Evolutionary conservation across 805 yeast genomes (phyloP).

Genomic region (Spathaspora sp.): DNA sequence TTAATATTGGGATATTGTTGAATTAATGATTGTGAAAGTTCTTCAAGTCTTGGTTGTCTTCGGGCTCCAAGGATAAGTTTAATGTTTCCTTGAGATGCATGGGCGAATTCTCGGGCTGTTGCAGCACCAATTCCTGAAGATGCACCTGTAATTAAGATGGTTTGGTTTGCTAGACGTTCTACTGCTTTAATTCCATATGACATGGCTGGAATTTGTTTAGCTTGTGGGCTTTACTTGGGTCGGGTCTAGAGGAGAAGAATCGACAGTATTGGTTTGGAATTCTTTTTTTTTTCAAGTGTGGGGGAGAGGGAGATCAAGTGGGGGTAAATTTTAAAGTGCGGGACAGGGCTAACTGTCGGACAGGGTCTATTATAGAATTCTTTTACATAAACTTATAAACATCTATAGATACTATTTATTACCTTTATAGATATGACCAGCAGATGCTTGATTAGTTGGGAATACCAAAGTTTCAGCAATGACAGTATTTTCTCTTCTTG

Average conservation of each 20-base stretch:
- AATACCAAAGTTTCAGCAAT: conserved; percentile 80
- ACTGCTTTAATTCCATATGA: conserved; percentile 36
- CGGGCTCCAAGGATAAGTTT: conserved; percentile 37
- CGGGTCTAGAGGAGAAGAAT: not conserved
- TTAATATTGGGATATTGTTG: conserved; percentile 21
- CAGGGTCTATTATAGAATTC: not conserved
- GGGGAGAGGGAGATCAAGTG: not conserved
- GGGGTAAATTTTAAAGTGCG: not conserved
- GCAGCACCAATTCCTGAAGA: conserved; percentile 44
- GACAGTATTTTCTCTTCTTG: conserved; percentile 70
- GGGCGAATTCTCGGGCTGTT: conserved; percentile 36
- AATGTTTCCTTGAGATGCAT: conserved; percentile 34
- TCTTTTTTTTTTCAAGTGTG: not conserved
- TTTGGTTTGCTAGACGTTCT: conserved; percentile 34
- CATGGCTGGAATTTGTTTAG: conserved; percentile 22
- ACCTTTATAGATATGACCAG: conserved; percentile 51
- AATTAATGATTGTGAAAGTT: conserved; percentile 22
- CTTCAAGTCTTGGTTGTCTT: conserved; percentile 25
- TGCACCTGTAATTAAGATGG: conserved; percentile 38
- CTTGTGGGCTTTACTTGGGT: not conserved
- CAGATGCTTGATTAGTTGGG: conserved; percentile 82
- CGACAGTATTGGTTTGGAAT: not conserved
- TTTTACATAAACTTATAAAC: not conserved
- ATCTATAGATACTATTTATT: not conserved
- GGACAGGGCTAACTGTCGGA: not conserved